phyloP scores from a whole-genome alignment of 2,329 filamentous ascomycete genomes.

The Venturia effusa region DNA sequence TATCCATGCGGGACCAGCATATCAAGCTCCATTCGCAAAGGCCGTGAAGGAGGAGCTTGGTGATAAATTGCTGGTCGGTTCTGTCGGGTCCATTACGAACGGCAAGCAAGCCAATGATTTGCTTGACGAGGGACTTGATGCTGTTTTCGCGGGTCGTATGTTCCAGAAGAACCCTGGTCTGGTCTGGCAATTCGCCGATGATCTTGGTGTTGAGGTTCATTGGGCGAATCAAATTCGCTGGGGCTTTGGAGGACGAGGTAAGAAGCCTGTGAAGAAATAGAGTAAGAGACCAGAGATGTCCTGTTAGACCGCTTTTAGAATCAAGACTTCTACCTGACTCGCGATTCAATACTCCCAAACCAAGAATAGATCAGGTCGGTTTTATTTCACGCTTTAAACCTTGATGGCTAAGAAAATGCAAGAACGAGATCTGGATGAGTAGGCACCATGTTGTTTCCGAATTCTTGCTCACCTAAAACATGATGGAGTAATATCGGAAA shows the following conservation, averaged over 20 bases:
- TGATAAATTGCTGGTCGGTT: constrained; percentile 57
- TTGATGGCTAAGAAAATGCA: too few species aligned
- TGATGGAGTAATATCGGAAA: too few species aligned
- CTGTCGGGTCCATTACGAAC: constrained; percentile 63
- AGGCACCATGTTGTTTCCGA: too few species aligned
- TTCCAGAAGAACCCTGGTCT: constrained; percentile 77
- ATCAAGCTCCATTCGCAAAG: constrained; percentile 65
- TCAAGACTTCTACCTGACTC: too few species aligned
- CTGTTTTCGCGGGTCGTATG: constrained; percentile 63
- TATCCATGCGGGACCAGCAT: constrained; percentile 51
- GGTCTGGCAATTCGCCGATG: constrained; percentile 60
- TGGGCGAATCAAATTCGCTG: constrained; percentile 63
- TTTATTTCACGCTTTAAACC: too few species aligned
- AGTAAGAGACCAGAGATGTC: too few species aligned
- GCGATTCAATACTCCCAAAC: too few species aligned
- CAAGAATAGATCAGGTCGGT: too few species aligned
- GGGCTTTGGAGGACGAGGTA: constrained; percentile 42
- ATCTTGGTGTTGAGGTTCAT: constrained; percentile 58
- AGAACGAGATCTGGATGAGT: too few species aligned
- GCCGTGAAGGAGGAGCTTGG: constrained; percentile 64
- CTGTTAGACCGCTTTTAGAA: too few species aligned
- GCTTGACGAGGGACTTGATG: constrained; percentile 47
- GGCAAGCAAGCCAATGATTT: constrained; percentile 58
- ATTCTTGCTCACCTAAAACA: too few species aligned
- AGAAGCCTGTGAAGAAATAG: constrained; percentile 16